Evolutionary conservation across 202 grass and related monocot genomes (phyloP), one percentile per base, ranked within the genome.

Genomic region (Sporobolus alterniflorus): DNA sequence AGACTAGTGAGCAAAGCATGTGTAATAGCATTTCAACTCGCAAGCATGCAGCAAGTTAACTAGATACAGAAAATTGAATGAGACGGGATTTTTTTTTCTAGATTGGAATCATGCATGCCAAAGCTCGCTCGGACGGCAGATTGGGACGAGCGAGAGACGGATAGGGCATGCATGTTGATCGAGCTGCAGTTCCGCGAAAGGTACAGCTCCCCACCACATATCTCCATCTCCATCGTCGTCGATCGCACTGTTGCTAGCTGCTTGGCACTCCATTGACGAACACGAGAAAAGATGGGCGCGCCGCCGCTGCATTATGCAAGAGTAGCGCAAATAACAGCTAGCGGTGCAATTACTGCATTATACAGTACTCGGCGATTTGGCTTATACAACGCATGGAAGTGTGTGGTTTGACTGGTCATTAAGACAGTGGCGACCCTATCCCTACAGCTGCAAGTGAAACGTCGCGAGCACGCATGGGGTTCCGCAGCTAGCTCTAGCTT

Each of bases 261-360:
- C 70, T 3, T 21, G 48, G 64, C 77, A 59, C 36, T 66, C 60
- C 29, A 64, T 50, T 15, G 42, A 34, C 75, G 29, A 62, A 69
- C 77, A 80, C 6, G 50, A 21, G 15, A n/a, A n/a, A 61, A 73
- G 48, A 30, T 82, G 80, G 56, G 66, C 39, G 22, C 3, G 66
- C 41, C 29, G 52, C 11, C n/a, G 36, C 15, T 13, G 42, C 17
- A 1, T 9, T 3, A 15, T 47, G 44, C 44, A 47, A 74, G 22
- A n/a, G n/a, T n/a, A n/a, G n/a, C n/a, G n/a, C n/a, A n/a, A n/a
- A n/a, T n/a, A n/a, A n/a, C n/a, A n/a, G n/a, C n/a, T n/a, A n/a
- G n/a, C n/a, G n/a, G n/a, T n/a, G n/a, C n/a, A n/a, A n/a, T n/a
- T n/a, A n/a, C n/a, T n/a, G n/a, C n/a, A n/a, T n/a, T n/a, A n/a